Evolutionary conservation across 192 early-diverging fungal species (phyloP), one percentile per base, ranked within the genome.

Genomic region (Funneliformis mosseae): DNA sequence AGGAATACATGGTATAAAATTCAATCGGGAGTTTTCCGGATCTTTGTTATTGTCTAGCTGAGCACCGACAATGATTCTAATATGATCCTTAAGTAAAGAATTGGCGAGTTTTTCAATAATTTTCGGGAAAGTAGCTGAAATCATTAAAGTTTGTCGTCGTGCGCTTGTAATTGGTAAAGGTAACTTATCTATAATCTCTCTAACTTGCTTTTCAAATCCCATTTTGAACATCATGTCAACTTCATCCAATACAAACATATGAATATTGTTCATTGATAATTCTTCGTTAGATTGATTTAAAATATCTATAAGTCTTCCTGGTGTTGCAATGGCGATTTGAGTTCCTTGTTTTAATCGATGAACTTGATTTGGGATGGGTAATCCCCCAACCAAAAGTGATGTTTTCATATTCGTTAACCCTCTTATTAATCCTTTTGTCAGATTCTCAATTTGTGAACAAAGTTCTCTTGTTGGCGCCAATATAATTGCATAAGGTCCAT

Each of bases 221-320:
- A 90, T 69, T 43, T 86, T 87, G 70, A 90, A 85, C 88, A 90
- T 90, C 48, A 88, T 80, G 66, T 90, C 89, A 14, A 87, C 89
- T 70, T 90, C 89, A 50, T 90, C 89, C 33, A 90, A 38, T 3
- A 90, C 87, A 8, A 90, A 63, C 74, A 88, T 86, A 42, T 82
- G 85, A 28, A 87, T 77, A 38, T 81, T 86, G 38, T 81, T 85
- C 25, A 87, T 81, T 11, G 69, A 50, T 10, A 89, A 60, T 27
- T 83, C 81, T 7, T 72, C 23, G 11, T 77, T 39, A 55, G 87
- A 83, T 38, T 83, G 78, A 11, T 80, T 82, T 6, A 86, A 43
- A 18, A 89, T 81, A 14, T 89, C 88, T 5, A 89, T 41, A 43
- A 92, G 50, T 12, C 91, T 81, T 62, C 90, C 90, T 4, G 91